Evolutionary conservation across 2,329 filamentous ascomycete genomes (phyloP), one percentile per base, ranked within the genome.

Genomic region (Tolypocladium endophyticum): DNA sequence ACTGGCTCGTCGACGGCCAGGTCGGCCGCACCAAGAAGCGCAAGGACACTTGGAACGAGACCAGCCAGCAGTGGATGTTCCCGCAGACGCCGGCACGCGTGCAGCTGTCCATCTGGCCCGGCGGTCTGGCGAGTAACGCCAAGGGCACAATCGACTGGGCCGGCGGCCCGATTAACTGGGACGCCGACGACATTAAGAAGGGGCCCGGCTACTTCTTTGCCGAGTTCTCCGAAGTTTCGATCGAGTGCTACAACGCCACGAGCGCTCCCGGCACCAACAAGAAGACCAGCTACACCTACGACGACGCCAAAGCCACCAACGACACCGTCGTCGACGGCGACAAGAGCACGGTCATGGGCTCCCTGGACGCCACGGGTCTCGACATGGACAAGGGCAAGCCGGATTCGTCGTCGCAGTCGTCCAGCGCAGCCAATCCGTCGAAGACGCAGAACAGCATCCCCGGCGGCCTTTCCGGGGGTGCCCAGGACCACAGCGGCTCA

Each of bases 71-170:
- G 73, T 99, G 87, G 81, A 80, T 88, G 68, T 99, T 84, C 79
- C 94, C 94, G 8, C 94, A 97, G 77, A 95, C 92, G 0, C 94
- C 94, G 4, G 77, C 92, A 20, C 90, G 93, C 66, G 84, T 99
- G 58, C 91, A 97, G 79, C 82, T 99, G 57, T 97, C 94, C 20
- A 86, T 99, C 69, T 99, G 94, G 94, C 94, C 94, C 47, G 94
- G 90, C 69, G 94, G 94, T 71, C 83, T 89, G 55, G 76, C 85
- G 12, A 81, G 81, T 70, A 97, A 97, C 73, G 88, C 84, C 47
- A 71, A 89, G 72, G 94, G 94, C 59, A 97, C 94, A 39, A 83
- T 96, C 64, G 81, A 87, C 58, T 99, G 94, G 94, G 90, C 93
- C 23, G 94, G 94, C 70, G 94, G 94, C 67, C 77, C 83, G 58